phyloP scores from a whole-genome alignment of 2,329 filamentous ascomycete species.

The Atkinsonella texensis region DNA sequence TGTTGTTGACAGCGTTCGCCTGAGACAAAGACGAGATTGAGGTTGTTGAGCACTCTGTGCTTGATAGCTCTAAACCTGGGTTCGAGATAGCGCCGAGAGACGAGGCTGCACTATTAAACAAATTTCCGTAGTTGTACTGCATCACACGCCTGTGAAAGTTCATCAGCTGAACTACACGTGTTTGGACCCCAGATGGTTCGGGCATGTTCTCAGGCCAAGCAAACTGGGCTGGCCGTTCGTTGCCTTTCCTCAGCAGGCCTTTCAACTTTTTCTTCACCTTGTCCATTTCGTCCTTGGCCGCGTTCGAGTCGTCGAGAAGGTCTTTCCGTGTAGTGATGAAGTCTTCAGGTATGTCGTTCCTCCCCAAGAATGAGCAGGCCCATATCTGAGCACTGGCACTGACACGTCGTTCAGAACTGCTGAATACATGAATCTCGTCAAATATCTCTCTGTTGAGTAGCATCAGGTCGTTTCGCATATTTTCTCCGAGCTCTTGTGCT shows the following conservation, averaged over 20 bases:
- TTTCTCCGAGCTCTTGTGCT: slow-evolving; percentile 85
- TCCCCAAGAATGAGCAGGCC: slow-evolving; percentile 75
- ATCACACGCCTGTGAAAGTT: slow-evolving; percentile 94
- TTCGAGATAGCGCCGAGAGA: slow-evolving; percentile 48
- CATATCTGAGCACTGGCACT: slow-evolving; percentile 96
- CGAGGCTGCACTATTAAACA: slow-evolving; percentile 55
- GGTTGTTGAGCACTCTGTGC: slow-evolving; percentile 27
- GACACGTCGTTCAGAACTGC: slow-evolving; percentile 87
- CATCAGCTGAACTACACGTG: slow-evolving; percentile 88
- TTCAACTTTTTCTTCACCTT: slow-evolving; percentile 99
- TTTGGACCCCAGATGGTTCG: slow-evolving; percentile 86
- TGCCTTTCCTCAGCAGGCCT: slow-evolving; percentile 79
- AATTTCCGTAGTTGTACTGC: slow-evolving; percentile 80
- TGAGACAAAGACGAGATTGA: slow-evolving; percentile 42
- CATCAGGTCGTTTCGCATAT: slow-evolving; percentile 89
- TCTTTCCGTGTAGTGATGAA: slow-evolving; percentile 90
- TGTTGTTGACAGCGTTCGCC: slow-evolving; percentile 50
- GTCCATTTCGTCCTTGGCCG: slow-evolving; percentile 98
- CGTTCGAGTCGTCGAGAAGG: slow-evolving; percentile 91
- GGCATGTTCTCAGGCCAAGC: slow-evolving; percentile 96
- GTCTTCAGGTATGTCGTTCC: slow-evolving; percentile 73
- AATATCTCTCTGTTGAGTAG: slow-evolving; percentile 86
- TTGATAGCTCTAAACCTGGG: slow-evolving; percentile 33
- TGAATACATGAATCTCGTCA: slow-evolving; percentile 88
- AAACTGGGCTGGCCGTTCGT: slow-evolving; percentile 86